These are phyloP conservation scores for Podosphaera xanthii DNA, from an alignment of 2,329 filamentous ascomycete species.

Conservation along the genomic window DNA sequence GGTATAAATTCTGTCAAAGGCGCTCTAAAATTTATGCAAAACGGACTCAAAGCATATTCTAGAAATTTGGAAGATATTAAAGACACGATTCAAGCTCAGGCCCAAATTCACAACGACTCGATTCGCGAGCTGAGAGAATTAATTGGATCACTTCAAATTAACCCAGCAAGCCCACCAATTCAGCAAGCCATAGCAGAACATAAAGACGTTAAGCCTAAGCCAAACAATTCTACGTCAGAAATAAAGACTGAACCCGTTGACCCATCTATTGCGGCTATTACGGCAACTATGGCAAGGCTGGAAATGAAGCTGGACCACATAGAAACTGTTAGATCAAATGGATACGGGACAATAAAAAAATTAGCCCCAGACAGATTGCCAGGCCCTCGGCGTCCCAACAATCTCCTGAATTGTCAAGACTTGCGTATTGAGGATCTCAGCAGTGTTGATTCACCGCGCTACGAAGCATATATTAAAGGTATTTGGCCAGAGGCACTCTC, in stretches of 20 bases:
- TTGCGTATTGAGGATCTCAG: background rate
- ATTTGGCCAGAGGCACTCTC: background rate
- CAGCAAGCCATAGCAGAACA: background rate
- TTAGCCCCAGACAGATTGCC: background rate
- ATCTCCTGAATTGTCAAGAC: background rate
- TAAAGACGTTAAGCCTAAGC: background rate
- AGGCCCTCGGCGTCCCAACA: background rate
- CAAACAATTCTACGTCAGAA: background rate
- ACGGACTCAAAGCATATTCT: background rate
- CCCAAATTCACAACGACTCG: background rate
- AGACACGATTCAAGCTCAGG: background rate
- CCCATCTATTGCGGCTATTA: background rate
- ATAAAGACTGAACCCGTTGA: background rate
- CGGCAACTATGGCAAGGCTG: background rate
- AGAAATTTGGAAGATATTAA: background rate
- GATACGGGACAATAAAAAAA: background rate
- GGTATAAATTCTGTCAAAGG: background rate
- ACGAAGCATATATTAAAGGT: background rate
- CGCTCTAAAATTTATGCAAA: background rate
- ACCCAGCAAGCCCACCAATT: too few species aligned
- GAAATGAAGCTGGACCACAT: background rate
- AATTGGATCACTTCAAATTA: background rate
- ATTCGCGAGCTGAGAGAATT: background rate
- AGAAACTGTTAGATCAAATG: background rate
- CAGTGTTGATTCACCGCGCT: background rate